phyloP scores from a whole-genome alignment of 1,284 basidiomycete species.

The Ceratobasidium sp. region DNA sequence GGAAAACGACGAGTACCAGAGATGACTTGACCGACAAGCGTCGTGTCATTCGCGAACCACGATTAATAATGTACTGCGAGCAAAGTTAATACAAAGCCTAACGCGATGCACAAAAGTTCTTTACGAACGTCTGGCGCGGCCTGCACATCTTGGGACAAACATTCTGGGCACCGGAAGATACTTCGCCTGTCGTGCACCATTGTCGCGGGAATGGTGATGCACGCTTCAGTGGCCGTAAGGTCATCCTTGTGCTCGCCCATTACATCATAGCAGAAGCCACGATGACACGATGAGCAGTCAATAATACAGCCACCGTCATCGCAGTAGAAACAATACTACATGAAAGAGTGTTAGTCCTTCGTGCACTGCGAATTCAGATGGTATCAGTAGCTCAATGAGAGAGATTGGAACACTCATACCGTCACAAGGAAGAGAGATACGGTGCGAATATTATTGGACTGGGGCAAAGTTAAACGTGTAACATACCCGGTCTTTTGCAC shows the following conservation, averaged over 20 bases:
- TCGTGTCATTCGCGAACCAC: conserved; percentile 7
- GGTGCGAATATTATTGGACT: too few species aligned
- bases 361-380: too few species aligned
- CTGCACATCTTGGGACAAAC: neutral
- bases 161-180: conserved; percentile 27
- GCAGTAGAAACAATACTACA: conserved; percentile 31
- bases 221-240: neutral
- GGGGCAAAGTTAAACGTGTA: too few species aligned
- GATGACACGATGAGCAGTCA: conserved; percentile 10
- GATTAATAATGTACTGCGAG: conserved; percentile 21
- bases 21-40: neutral
- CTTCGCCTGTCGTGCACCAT: neutral
- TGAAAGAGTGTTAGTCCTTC: too few species aligned
- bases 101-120: neutral
- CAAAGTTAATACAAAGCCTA: too few species aligned
- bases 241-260: neutral
- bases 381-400: too few species aligned
- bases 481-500: too few species aligned
- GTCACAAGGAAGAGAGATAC: too few species aligned
- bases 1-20: conserved; percentile 6
- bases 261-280: neutral
- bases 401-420: too few species aligned
- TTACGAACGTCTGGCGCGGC: neutral
- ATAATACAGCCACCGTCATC: conserved; percentile 12
- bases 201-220: neutral